These are phyloP conservation scores for Termitomyces sp. DNA, from an alignment of 768 basidiomycete species.

Conservation along the genomic window DNA sequence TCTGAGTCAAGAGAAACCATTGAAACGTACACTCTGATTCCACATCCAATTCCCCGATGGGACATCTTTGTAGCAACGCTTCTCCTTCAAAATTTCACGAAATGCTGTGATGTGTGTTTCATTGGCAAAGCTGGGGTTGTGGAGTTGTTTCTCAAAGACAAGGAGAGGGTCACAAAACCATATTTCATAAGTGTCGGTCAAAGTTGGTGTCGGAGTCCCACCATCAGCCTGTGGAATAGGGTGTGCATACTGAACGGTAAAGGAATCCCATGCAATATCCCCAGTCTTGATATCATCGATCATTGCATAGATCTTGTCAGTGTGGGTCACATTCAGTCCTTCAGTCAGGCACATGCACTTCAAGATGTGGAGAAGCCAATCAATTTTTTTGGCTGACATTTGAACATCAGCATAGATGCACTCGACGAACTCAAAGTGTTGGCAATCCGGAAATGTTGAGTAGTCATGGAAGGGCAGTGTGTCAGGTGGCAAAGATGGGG, in stretches of 20 bases:
- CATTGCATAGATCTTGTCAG: conserved; percentile 25
- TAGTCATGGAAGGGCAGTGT: not conserved
- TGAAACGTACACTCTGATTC: conserved; percentile 31
- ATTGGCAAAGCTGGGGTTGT: conserved; percentile 30
- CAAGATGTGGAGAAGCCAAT: conserved; percentile 3
- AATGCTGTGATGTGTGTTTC: conserved; percentile 31
- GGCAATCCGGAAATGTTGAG: not conserved
- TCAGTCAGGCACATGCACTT: not conserved
- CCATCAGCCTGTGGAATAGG: conserved; percentile 8
- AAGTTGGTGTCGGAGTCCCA: conserved; percentile 22
- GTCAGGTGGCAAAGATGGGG: not conserved
- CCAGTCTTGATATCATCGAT: conserved; percentile 32
- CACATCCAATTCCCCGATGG: too few relatives aligned
- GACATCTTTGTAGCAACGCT: conserved; percentile 24
- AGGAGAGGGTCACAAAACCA: too few relatives aligned
- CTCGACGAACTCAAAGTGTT: conserved; percentile 7
- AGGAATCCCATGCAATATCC: conserved; percentile 32
- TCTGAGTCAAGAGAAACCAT: not conserved
- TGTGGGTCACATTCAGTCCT: conserved; percentile 23
- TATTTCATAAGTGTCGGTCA: conserved; percentile 22
- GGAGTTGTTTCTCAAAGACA: too few relatives aligned
- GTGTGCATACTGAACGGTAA: conserved; percentile 25
- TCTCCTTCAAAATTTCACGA: conserved; percentile 19
- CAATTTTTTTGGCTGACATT: conserved; percentile 8
- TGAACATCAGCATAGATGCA: conserved; percentile 2